phyloP scores from a whole-genome alignment of 352 stramenopile species.

The Phytophthora ohioensis region DNA sequence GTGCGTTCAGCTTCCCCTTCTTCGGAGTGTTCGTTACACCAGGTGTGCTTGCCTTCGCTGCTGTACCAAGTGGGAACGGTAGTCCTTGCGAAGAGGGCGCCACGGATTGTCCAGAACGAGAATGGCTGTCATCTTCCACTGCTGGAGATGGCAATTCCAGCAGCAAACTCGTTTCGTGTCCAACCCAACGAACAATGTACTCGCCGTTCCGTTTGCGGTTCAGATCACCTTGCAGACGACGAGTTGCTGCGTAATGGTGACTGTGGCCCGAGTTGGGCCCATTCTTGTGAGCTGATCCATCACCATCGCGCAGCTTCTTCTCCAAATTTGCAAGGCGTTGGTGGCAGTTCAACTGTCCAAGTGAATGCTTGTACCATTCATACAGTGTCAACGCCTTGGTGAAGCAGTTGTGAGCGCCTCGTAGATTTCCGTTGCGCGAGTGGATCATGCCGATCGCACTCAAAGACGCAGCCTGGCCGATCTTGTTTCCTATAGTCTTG shows the following conservation, averaged over 20 bases:
- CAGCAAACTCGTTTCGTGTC: constrained; percentile 84
- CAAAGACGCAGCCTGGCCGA: constrained; percentile 75
- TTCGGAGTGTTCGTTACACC: constrained; percentile 61
- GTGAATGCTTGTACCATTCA: constrained; percentile 84
- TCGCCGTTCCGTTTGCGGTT: constrained; percentile 85
- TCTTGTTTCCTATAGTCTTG: constrained; percentile 78
- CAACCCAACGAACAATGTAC: constrained; percentile 85
- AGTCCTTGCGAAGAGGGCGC: constrained; percentile 22
- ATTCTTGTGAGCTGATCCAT: constrained; percentile 63
- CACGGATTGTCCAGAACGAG: constrained; percentile 32
- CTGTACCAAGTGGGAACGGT: constrained; percentile 24
- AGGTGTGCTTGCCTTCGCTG: constrained; percentile 29
- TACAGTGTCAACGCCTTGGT: constrained; percentile 83
- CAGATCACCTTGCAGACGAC: constrained; percentile 77
- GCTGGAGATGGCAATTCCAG: constrained; percentile 63
- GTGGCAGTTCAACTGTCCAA: constrained; percentile 84
- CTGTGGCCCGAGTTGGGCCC: constrained; percentile 69
- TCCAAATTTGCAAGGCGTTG: constrained; percentile 85
- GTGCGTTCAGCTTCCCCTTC: constrained; percentile 59
- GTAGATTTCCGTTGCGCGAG: constrained; percentile 80
- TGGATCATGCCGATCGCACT: constrained; percentile 87
- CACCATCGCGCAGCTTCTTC: constrained; percentile 82
- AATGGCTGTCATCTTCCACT: constrained; percentile 57
- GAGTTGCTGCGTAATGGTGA: constrained; percentile 81
- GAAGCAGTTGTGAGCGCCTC: constrained; percentile 81